Conservation (phyloP, 805 yeast species). For the Candida maesae region DNA sequence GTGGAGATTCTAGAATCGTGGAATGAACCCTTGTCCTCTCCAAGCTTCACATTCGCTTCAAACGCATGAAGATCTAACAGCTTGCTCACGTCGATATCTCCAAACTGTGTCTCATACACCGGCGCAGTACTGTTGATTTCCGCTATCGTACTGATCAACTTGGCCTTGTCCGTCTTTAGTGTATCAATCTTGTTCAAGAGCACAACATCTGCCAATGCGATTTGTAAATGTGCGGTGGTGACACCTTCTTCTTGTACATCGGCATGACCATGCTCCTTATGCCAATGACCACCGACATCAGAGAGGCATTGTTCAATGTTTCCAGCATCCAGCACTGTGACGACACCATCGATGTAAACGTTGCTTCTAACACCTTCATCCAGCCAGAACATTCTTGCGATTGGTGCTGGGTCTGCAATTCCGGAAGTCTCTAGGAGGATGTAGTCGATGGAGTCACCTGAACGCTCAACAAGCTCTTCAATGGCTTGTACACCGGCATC, state of each 20-base stretch:
- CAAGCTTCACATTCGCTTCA: conserved; percentile 37
- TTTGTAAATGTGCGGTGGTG: conserved; percentile 85
- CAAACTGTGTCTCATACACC: conserved; percentile 61
- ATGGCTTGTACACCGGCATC: conserved; percentile 94
- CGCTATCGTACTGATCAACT: conserved; percentile 37
- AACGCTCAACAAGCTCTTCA: conserved; percentile 73
- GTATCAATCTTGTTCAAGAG: conserved; percentile 76
- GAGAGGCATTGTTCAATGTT: conserved; percentile 63
- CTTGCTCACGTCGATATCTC: conserved; percentile 63
- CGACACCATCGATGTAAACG: conserved; percentile 86
- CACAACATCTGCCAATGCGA: conserved; percentile 84
- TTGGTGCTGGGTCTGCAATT: conserved; percentile 96
- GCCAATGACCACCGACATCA: conserved; percentile 74
- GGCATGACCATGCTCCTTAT: conserved; percentile 40
- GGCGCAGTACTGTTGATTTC: conserved; percentile 69
- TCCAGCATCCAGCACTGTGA: conserved; percentile 78
- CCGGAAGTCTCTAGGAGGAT: conserved; percentile 95
- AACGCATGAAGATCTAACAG: conserved; percentile 81
- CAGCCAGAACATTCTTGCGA: conserved; percentile 96
- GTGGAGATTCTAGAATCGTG: conserved; percentile 57
- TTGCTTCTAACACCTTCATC: conserved; percentile 84
- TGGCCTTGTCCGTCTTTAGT: conserved; percentile 30
- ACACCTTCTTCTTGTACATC: conserved; percentile 41
- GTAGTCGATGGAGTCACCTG: conserved; percentile 76
- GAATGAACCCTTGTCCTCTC: conserved; percentile 28